These are phyloP conservation scores for Cladosporium austrohemisphaericum DNA, from an alignment of 2,329 filamentous ascomycete genomes.

Conservation along the genomic window DNA sequence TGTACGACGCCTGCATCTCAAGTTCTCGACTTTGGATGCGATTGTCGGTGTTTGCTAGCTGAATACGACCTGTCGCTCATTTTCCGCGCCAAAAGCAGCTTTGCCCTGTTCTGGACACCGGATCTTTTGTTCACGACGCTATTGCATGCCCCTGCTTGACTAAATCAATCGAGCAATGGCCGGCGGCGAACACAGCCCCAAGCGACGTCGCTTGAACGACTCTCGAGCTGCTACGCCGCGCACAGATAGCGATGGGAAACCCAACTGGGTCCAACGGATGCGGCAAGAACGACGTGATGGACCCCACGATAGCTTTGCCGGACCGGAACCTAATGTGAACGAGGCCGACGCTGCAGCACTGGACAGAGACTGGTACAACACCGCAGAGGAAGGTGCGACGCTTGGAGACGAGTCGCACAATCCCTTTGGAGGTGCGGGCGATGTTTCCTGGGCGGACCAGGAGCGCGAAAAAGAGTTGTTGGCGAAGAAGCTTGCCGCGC, in stretches of 20 bases:
- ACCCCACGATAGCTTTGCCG: conserved; percentile 58
- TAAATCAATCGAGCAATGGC: no score
- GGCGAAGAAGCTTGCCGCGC: conserved; percentile 67
- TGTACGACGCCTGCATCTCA: no score
- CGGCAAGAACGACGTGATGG: conserved; percentile 35
- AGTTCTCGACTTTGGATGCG: no score
- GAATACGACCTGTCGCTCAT: no score
- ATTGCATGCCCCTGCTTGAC: no score
- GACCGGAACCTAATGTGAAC: conserved; percentile 55
- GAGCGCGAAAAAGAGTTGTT: conserved; percentile 68
- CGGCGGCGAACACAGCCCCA: conserved; percentile 50
- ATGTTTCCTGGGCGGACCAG: conserved; percentile 66
- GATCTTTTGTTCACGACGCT: no score
- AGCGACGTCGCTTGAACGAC: conserved; percentile 61
- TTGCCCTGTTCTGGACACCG: no score
- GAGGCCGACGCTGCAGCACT: conserved; percentile 70
- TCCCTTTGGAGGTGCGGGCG: conserved; percentile 74
- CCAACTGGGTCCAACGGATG: conserved; percentile 11
- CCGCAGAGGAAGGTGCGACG: conserved; percentile 78
- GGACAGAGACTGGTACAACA: conserved; percentile 89
- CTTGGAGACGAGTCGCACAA: conserved; percentile 93
- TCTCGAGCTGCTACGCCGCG: conserved; percentile 9
- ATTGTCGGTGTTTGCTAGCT: no score
- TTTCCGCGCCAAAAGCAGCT: no score
- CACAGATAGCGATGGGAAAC: conserved; percentile 5